phyloP scores from a whole-genome alignment of 495 filamentous ascomycete genomes.

The Penicillium pancosmium region DNA sequence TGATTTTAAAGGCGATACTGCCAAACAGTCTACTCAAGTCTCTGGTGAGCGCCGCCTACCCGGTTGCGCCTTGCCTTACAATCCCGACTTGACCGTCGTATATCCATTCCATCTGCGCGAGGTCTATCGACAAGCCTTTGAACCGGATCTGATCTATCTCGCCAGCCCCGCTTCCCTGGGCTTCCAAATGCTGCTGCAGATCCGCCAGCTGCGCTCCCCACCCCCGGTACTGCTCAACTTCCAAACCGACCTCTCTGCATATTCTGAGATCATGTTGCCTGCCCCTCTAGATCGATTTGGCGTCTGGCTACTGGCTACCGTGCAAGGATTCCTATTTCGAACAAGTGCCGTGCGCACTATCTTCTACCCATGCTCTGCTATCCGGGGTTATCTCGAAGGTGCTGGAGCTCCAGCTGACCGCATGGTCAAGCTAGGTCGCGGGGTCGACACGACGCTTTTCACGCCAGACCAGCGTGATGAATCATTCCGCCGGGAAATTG shows the following conservation, averaged over 20 bases:
- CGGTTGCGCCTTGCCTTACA: constrained; percentile 66
- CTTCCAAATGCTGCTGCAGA: constrained; percentile 64
- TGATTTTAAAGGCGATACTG: constrained; percentile 34
- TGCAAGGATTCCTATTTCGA: constrained; percentile 63
- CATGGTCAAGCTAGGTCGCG: constrained; percentile 56
- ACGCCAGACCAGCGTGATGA: constrained; percentile 50
- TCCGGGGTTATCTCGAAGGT: constrained; percentile 55
- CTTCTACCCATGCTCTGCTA: constrained; percentile 62
- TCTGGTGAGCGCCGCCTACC: constrained; percentile 51
- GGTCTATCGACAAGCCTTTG: constrained; percentile 54
- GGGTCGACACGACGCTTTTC: constrained; percentile 62
- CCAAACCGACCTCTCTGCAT: constrained; percentile 66
- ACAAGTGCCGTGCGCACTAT: constrained; percentile 58
- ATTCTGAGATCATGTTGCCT: constrained; percentile 63
- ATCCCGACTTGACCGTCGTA: constrained; percentile 63
- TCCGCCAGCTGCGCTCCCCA: constrained; percentile 54
- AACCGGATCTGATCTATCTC: constrained; percentile 62
- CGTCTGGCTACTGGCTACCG: constrained; percentile 54
- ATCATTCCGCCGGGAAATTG: constrained; percentile 48
- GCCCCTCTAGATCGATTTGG: constrained; percentile 56
- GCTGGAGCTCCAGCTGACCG: constrained; percentile 51
- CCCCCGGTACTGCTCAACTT: constrained; percentile 63
- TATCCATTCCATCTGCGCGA: constrained; percentile 62
- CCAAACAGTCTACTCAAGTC: constrained; percentile 12
- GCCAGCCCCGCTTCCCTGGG: constrained; percentile 66